Evolutionary conservation across 2,329 filamentous ascomycete genomes (phyloP).

Genomic region (Verticillium alfalfae): DNA sequence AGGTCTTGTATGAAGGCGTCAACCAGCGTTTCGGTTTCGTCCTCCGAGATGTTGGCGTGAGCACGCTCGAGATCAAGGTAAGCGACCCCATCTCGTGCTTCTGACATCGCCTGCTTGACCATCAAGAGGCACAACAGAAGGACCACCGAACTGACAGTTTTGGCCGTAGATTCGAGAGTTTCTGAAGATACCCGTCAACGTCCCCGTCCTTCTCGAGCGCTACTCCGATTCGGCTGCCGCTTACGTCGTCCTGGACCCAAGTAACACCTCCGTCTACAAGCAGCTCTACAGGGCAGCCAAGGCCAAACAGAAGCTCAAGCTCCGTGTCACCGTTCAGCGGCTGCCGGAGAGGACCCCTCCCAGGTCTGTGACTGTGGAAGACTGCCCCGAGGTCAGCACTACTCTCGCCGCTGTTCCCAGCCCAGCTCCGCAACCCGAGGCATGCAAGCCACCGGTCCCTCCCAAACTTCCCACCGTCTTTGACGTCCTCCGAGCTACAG

Average conservation of each 20-base stretch:
- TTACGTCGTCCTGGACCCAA: slow-evolving; percentile 73
- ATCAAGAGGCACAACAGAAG: not conserved
- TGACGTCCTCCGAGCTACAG: slow-evolving; percentile 17
- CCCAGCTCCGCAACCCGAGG: slow-evolving; percentile 13
- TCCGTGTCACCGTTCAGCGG: slow-evolving; percentile 60
- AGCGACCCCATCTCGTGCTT: slow-evolving; percentile 26
- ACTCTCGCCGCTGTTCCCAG: slow-evolving; percentile 7
- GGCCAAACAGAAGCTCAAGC: slow-evolving; percentile 94
- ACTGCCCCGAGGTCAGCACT: slow-evolving; percentile 32
- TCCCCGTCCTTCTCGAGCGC: slow-evolving; percentile 71
- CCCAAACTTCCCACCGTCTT: slow-evolving; percentile 16
- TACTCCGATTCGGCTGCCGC: slow-evolving; percentile 88
- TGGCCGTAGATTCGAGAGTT: slow-evolving; percentile 59
- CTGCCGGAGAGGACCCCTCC: not conserved
- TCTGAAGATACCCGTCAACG: slow-evolving; percentile 58
- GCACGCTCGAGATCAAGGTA: slow-evolving; percentile 78
- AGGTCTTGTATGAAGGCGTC: slow-evolving; percentile 70
- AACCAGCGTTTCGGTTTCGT: slow-evolving; percentile 85
- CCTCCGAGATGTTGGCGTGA: slow-evolving; percentile 73
- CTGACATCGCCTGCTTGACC: not conserved
- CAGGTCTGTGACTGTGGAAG: slow-evolving; percentile 41
- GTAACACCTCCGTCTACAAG: slow-evolving; percentile 84
- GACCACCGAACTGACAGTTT: not conserved
- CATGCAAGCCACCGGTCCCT: slow-evolving; percentile 9
- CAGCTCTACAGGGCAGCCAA: slow-evolving; percentile 95